Percentiles rank a stretch among this genome's conserved stretches.
These are phyloP conservation scores for Clitopilus passeckerianus DNA, from an alignment of 768 basidiomycete genomes.

Conservation along the genomic window DNA sequence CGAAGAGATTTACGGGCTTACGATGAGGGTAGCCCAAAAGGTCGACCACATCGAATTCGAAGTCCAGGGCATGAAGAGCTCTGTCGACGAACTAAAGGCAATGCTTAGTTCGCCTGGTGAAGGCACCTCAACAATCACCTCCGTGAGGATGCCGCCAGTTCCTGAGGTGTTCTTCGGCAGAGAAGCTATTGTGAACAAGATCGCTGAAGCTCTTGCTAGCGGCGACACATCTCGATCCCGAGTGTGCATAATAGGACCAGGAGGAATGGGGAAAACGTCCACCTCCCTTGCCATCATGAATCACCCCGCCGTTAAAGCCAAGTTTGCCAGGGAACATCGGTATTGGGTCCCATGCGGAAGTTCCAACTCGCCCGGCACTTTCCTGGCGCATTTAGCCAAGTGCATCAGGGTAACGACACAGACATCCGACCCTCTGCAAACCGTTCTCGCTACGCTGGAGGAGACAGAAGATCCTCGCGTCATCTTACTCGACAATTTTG, in stretches of 20 bases:
- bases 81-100: neutral
- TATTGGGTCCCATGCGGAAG: slow-evolving; percentile 30
- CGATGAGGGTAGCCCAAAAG: neutral
- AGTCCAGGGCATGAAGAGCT: neutral
- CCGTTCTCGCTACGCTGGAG: slow-evolving; percentile 18
- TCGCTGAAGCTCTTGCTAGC: neutral
- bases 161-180: neutral
- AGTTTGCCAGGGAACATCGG: slow-evolving; percentile 15
- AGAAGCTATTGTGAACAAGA: neutral
- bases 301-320: slow-evolving; percentile 11
- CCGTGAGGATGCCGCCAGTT: neutral
- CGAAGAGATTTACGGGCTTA: neutral
- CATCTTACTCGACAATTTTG: slow-evolving; percentile 35
- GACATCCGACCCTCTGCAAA: slow-evolving; percentile 11
- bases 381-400: slow-evolving; percentile 16
- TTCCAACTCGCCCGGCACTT: slow-evolving; percentile 17
- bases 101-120: neutral
- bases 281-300: slow-evolving; percentile 28
- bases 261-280: slow-evolving; percentile 36
- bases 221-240: neutral
- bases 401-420: slow-evolving; percentile 14
- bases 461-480: slow-evolving; percentile 17
- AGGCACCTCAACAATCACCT: neutral
- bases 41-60: neutral
- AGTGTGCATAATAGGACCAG: slow-evolving; percentile 21